Evolutionary conservation across 169 alveolate species (phyloP).

Genomic region (Cryptosporidium sp.): DNA sequence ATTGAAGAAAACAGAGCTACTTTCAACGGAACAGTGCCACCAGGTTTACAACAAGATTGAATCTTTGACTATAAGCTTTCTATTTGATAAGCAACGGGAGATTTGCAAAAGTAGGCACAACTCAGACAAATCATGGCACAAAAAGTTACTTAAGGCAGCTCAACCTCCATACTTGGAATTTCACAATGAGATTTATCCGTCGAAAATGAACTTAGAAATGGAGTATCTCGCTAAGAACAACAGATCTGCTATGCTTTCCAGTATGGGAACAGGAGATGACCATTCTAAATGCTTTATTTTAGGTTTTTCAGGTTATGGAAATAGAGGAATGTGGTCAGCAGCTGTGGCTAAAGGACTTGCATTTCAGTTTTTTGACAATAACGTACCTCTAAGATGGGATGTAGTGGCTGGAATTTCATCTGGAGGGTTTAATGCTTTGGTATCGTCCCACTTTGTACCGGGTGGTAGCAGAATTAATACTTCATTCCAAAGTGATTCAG

Average conservation of each 20-base stretch:
- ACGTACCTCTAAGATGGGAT: slow-evolving; percentile 73
- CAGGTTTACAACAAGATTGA: slow-evolving; percentile 9
- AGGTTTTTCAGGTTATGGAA: slow-evolving; percentile 67
- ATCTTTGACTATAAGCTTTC: slow-evolving; percentile 7
- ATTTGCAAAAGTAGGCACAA: slow-evolving; percentile 1
- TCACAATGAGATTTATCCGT: slow-evolving; percentile 37
- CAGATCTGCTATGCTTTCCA: slow-evolving; percentile 52
- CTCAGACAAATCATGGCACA: slow-evolving; percentile 34
- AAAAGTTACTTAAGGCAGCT: slow-evolving; percentile 37
- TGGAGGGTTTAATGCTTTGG: slow-evolving; percentile 61
- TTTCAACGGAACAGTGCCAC: slow-evolving; percentile 42
- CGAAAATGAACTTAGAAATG: slow-evolving; percentile 22
- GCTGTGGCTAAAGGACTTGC: slow-evolving; percentile 73
- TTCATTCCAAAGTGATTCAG: background rate
- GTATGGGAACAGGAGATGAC: slow-evolving; percentile 62
- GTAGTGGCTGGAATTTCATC: slow-evolving; percentile 72
- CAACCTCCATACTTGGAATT: slow-evolving; percentile 57
- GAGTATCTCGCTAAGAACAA: slow-evolving; percentile 1
- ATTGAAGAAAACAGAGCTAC: slow-evolving; percentile 1
- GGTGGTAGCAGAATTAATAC: slow-evolving; percentile 30
- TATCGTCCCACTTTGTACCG: slow-evolving; percentile 38
- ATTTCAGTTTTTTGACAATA: slow-evolving; percentile 55
- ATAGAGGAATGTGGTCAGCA: slow-evolving; percentile 75
- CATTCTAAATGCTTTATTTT: slow-evolving; percentile 57
- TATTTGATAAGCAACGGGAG: slow-evolving; percentile 6